Percentiles rank a stretch among this genome's conserved stretches.
These are phyloP conservation scores for Lyophyllum semitale DNA, from an alignment of 768 basidiomycete genomes.

Conservation along the genomic window DNA sequence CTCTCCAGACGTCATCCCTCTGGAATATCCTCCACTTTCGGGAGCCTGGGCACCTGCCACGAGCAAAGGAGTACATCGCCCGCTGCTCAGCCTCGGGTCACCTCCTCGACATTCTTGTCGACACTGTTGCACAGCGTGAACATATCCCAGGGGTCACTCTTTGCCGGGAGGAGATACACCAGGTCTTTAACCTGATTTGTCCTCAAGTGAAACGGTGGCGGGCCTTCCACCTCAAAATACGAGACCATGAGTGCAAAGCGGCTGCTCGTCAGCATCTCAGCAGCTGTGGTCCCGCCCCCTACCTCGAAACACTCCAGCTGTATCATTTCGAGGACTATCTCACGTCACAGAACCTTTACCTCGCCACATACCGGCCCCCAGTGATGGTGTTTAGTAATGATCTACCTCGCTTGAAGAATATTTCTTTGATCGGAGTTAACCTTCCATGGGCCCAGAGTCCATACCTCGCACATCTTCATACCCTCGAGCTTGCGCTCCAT, in stretches of 20 bases:
- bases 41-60: slow-evolving; percentile 47
- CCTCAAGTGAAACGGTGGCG: slow-evolving; percentile 56
- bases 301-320: slow-evolving; percentile 59
- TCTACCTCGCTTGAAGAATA: slow-evolving; percentile 52
- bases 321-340: slow-evolving; percentile 66
- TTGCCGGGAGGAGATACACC: slow-evolving; percentile 49
- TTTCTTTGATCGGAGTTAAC: slow-evolving; percentile 68
- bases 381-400: slow-evolving; percentile 57
- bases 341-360: slow-evolving; percentile 49
- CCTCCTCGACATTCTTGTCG: slow-evolving; percentile 56
- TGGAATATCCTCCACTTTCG: slow-evolving; percentile 62
- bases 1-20: slow-evolving; percentile 48
- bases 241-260: slow-evolving; percentile 59
- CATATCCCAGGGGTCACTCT: slow-evolving; percentile 53
- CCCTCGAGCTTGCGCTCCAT: slow-evolving; percentile 63
- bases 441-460: slow-evolving; percentile 56
- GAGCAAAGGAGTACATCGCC: slow-evolving; percentile 47
- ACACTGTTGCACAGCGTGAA: slow-evolving; percentile 52
- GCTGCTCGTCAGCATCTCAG: slow-evolving; percentile 51
- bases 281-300: slow-evolving; percentile 53
- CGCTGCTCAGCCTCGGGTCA: slow-evolving; percentile 27
- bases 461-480: slow-evolving; percentile 48
- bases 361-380: slow-evolving; percentile 59
- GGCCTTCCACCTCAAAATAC: slow-evolving; percentile 60
- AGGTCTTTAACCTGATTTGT: slow-evolving; percentile 44